These are phyloP conservation scores for Coniella lustricola DNA, from an alignment of 2,329 filamentous ascomycete species.

Conservation along the genomic window DNA sequence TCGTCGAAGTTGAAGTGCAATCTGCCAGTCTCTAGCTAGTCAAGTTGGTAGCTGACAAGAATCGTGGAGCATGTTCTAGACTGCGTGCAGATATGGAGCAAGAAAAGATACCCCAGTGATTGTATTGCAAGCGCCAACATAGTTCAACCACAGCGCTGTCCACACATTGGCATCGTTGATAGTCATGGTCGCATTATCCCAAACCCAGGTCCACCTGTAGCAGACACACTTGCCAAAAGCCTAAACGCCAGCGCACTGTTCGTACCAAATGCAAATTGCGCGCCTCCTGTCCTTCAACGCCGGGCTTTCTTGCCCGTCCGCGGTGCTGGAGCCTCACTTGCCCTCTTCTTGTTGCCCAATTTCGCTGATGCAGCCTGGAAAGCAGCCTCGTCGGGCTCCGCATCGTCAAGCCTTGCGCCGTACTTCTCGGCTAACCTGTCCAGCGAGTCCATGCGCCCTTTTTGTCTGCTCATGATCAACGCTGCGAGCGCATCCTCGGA, in stretches of 20 bases:
- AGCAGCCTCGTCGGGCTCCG: slow-evolving; percentile 52
- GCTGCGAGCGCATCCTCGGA: slow-evolving; percentile 46
- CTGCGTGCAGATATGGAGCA: too few relatives aligned
- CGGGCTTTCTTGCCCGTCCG: slow-evolving; percentile 16
- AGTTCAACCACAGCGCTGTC: too few relatives aligned
- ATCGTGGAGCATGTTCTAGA: too few relatives aligned
- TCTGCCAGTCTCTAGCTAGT: too few relatives aligned
- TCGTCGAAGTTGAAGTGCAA: too few relatives aligned
- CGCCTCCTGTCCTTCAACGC: slow-evolving; percentile 15
- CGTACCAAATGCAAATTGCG: neutral
- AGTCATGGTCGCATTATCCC: too few relatives aligned
- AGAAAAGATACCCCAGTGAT: too few relatives aligned
- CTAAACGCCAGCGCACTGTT: slow-evolving; percentile 8
- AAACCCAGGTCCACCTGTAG: too few relatives aligned
- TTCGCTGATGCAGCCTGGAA: slow-evolving; percentile 51
- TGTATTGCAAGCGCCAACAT: too few relatives aligned
- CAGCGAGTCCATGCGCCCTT: slow-evolving; percentile 51
- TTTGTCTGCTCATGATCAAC: slow-evolving; percentile 66
- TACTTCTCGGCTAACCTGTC: slow-evolving; percentile 76
- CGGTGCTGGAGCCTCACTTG: slow-evolving; percentile 12
- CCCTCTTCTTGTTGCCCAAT: slow-evolving; percentile 31
- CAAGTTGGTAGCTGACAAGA: too few relatives aligned
- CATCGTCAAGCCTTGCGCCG: slow-evolving; percentile 46
- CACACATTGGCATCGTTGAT: too few relatives aligned
- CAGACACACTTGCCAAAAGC: neutral